Evolutionary conservation across 352 stramenopile species (phyloP), one percentile per base, ranked within the genome.

Genomic region (Globisporangium middletonii): DNA sequence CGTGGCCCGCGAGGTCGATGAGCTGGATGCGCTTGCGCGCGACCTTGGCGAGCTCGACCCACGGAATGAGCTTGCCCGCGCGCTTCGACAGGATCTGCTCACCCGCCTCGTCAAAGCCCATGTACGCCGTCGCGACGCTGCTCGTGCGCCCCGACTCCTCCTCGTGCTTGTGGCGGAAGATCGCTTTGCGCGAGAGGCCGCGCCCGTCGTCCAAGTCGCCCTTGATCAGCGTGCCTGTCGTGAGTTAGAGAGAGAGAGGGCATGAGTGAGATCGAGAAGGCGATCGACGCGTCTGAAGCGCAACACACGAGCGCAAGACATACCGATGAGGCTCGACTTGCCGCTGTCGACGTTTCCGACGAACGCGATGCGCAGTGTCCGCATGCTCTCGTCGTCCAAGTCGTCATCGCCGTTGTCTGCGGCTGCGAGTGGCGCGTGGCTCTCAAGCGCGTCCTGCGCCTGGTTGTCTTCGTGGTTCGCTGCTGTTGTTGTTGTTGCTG

Each of bases 171-270:
- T 95, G 86, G 54, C 85, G 83, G 59, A 95, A 95, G 46, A 95
- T 87, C 41, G 81, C 83, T 58, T 89, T 74, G 26, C 85, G 79
- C 47, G 85, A 92, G 6, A 76, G 77, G 8, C 85, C 97, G 41
- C 97, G 90, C 33, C 97, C 97, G 70, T 99, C 96, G 69, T 99
- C 97, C 46, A 99, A 75, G 33, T 94, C 84, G 54, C 90, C 94
- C 46, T 96, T 98, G 41, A 97, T 98, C 19, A 99, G 69, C 37
- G 89, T 95, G 15, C 90, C 80, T 58, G n/a, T 33, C n/a, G n/a
- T n/a, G n/a, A n/a, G n/a, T n/a, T n/a, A n/a, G n/a, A n/a, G n/a
- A n/a, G n/a, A n/a, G n/a, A n/a, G n/a, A n/a, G n/a, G n/a, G n/a
- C n/a, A n/a, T n/a, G n/a, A n/a, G n/a, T n/a, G n/a, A n/a, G n/a